Evolutionary conservation across 768 basidiomycete genomes (phyloP).

Genomic region (Harrya chromipes): DNA sequence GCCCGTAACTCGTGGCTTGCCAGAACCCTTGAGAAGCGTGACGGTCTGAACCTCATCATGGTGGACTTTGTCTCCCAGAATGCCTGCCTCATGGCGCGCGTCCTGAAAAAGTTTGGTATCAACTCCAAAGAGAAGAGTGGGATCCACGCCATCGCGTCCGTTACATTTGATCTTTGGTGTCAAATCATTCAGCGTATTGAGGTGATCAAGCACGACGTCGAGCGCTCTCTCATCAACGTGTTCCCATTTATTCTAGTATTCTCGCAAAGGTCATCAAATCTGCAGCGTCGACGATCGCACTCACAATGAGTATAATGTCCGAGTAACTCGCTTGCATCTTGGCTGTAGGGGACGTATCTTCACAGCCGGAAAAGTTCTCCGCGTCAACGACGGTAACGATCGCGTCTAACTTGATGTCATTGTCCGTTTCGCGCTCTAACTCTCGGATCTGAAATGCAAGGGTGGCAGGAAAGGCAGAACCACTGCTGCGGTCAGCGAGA

Average conservation of each 20-base stretch:
- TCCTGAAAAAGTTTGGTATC: conserved; percentile 73
- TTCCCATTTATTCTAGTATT: conserved; percentile 83
- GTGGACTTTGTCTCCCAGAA: conserved; percentile 37
- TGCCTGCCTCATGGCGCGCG: not conserved
- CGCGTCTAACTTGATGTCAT: conserved; percentile 80
- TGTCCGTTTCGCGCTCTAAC: conserved; percentile 72
- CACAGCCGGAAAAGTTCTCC: conserved; percentile 90
- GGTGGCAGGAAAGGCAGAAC: conserved; percentile 94
- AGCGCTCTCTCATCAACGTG: conserved; percentile 73
- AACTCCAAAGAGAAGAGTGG: conserved; percentile 81
- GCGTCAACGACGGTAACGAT: conserved; percentile 91
- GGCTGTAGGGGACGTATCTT: conserved; percentile 88
- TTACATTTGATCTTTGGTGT: conserved; percentile 82
- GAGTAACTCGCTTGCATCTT: conserved; percentile 96
- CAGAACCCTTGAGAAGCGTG: conserved; percentile 52
- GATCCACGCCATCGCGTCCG: conserved; percentile 65
- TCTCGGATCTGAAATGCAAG: conserved; percentile 93
- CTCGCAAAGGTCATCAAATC: conserved; percentile 5
- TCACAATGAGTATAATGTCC: conserved; percentile 81
- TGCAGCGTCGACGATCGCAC: conserved; percentile 25
- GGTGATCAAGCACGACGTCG: conserved; percentile 82
- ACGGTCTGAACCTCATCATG: conserved; percentile 86
- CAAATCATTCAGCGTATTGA: conserved; percentile 84
- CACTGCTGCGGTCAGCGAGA: conserved; percentile 42
- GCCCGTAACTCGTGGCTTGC: conserved; percentile 13